Percentiles rank a stretch among this genome's conserved stretches.
phyloP scores from a whole-genome alignment of 2,329 filamentous ascomycete genomes.

The Dothideomycetes sp. region DNA sequence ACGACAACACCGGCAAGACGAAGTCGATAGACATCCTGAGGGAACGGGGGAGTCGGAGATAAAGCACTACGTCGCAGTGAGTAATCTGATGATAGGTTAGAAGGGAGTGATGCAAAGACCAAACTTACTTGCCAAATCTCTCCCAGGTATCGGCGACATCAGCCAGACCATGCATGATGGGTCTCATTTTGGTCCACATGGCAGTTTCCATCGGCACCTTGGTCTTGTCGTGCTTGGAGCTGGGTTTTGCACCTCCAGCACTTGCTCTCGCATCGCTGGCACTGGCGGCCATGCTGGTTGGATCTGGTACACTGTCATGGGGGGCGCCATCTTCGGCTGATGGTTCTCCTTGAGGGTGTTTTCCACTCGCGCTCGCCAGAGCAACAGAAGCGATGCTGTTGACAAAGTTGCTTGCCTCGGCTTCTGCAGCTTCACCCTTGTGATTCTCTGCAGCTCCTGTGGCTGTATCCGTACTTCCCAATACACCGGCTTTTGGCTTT shows the following conservation, averaged over 20 bases:
- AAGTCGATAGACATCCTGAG: conserved; percentile 30
- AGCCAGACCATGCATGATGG: conserved; percentile 55
- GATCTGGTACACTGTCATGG: conserved; percentile 49
- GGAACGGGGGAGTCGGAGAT: conserved; percentile 38
- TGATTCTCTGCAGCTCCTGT: conserved; percentile 76
- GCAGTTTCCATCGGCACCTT: conserved; percentile 66
- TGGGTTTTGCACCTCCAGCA: conserved; percentile 39
- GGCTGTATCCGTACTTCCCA: conserved; percentile 65
- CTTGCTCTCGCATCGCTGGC: conserved; percentile 45
- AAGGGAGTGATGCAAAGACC: background rate
- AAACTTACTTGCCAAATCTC: conserved; percentile 46
- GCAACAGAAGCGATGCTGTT: conserved; percentile 62
- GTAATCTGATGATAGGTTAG: conserved; percentile 3
- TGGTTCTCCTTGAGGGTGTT: conserved; percentile 58
- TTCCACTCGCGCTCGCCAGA: conserved; percentile 63
- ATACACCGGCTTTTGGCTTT: conserved; percentile 62
- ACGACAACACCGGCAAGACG: conserved; percentile 35
- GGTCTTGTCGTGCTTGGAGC: conserved; percentile 56
- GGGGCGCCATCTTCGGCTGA: conserved; percentile 27
- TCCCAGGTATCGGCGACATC: conserved; percentile 54
- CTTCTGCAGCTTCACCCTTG: conserved; percentile 73
- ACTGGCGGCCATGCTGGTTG: conserved; percentile 42
- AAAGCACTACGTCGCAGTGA: conserved; percentile 23
- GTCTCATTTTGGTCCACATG: conserved; percentile 66
- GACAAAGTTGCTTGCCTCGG: conserved; percentile 73